Base-by-base conservation (phyloP, 2,329 filamentous ascomycete genomes). In the Zymoseptoria pseudotritici region DNA sequence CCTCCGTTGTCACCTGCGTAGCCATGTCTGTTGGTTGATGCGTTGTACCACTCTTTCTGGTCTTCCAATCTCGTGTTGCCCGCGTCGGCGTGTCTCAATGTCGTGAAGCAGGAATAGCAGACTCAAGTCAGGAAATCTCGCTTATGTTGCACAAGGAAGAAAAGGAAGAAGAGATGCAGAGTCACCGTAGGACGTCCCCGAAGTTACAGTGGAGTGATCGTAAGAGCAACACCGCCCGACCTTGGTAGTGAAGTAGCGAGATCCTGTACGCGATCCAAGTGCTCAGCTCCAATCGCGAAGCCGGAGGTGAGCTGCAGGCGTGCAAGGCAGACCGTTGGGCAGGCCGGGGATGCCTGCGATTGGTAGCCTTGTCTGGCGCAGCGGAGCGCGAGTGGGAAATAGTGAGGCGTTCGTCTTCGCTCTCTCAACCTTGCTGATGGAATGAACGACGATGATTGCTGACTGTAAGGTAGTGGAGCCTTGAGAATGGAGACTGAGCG, bases 1-100 rank as follows among this genome's bases (percentile, higher is more conserved):
- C 63, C 58, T 65, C 58, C 20, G 64, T 62, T 54, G 62, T 60
- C 36, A 62, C 58, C 51, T 56, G 57, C 51, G 65, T 63, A 21
- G 65, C 65, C 65, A 66, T 66, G 54, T 53, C 52, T 4, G 36
- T n/a, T 46, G 13, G 7, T 46, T 11, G 13, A n/a, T 17, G 36
- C 13, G 10, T 46, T 46, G 17, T 46, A n/a, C 13, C 17, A 46
- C 36, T 46, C 36, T 46, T 46, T 46, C 36, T 46, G 36, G 36
- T 46, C 13, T 46, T n/a, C 17, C 36, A n/a, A 46, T 17, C 36
- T 46, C 36, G 36, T 46, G 36, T n/a, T 1, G 36, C n/a, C 36
- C 36, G 36, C 17, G 36, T 46, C 36, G 36, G 13, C 36, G 36
- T 13, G 36, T 46, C 36, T 46, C 36, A 46, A 13, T 17, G 4